Base-by-base conservation (phyloP, 2,329 filamentous ascomycete genomes). In the Chaetomiaceae sp. region DNA sequence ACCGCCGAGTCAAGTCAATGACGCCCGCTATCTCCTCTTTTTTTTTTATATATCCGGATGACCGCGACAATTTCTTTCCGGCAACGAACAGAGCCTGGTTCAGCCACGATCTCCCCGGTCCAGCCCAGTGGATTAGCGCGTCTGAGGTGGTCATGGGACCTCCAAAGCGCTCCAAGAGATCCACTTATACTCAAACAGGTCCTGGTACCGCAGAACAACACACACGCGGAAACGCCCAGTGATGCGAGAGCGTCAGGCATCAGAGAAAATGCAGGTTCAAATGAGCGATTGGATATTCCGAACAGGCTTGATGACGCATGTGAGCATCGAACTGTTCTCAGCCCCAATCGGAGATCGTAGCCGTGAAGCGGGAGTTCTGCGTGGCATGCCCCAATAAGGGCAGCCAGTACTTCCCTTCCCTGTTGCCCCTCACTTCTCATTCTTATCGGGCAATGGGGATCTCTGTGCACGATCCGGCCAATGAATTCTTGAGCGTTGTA, bases 111-210 rank as follows among this genome's bases (percentile, higher is more conserved):
- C 49, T 58, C 42, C 57, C 52, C 37, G 55, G 51, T 60, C 48
- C 37, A 52, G 32, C 33, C 40, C 16, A 20, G 46, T 41, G 47
- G 51, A 44, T 55, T 62, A 61, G 61, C 59, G 56, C 40, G 47
- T 44, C 23, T 38, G 43, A 50, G 51, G 30, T 47, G 58, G 58
- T 63, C 61, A 59, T 60, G 57, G 40, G 61, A 63, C 61, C 60
- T 62, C 52, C 48, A 53, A 58, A 55, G 53, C 46, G 42, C 52
- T 51, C 42, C 48, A 30, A n/a, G 54, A 48, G 54, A 57, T 63
- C 61, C 61, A 62, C 60, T 56, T 43, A n/a, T n/a, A n/a, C 25
- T 47, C 16, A 48, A 50, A 47, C 55, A 58, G 36, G 44, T 54
- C 48, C 29, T 32, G 32, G 32, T 13, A 25, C 37, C 7, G 32